A percentile compares a stretch with the other conserved stretches of the same genome.
Evolutionary conservation across 495 filamentous ascomycete genomes (phyloP).

Genomic region (Aspergillus sclerotiicarbonarius): DNA sequence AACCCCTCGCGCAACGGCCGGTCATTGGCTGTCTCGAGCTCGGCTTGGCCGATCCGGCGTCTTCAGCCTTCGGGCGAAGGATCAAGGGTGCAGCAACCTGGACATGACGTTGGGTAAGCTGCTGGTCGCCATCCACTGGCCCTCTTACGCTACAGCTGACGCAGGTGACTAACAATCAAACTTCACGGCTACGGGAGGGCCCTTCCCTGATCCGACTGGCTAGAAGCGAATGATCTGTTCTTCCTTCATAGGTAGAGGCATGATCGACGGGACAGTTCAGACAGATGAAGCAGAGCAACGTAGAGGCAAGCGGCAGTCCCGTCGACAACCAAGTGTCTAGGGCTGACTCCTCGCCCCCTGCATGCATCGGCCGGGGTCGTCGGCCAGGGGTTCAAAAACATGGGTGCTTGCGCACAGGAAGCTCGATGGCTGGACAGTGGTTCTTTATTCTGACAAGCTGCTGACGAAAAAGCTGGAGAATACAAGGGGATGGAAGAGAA

Average conservation of each 20-base stretch:
- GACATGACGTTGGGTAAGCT: background rate
- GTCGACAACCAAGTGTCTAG: background rate
- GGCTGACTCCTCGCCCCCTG: background rate
- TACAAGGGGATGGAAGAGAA: constrained; percentile 12
- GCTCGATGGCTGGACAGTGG: background rate
- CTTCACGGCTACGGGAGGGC: background rate
- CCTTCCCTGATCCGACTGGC: background rate
- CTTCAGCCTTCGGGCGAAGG: constrained; percentile 3
- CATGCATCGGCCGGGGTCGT: background rate
- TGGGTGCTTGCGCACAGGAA: background rate
- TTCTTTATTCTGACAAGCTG: background rate
- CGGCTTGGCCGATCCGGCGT: background rate
- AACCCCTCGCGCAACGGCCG: background rate
- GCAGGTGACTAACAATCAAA: background rate
- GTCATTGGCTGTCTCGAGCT: constrained; percentile 1
- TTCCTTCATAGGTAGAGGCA: background rate
- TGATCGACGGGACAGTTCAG: background rate
- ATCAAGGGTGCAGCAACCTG: background rate
- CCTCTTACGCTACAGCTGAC: background rate
- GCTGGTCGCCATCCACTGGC: background rate
- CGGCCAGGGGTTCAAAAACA: background rate
- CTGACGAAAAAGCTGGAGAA: constrained; percentile 1
- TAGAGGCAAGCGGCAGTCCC: background rate
- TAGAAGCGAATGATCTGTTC: background rate
- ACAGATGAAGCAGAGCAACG: background rate